phyloP scores from a whole-genome alignment of 768 basidiomycete genomes.

The Tylopilus vinaceipallidus region DNA sequence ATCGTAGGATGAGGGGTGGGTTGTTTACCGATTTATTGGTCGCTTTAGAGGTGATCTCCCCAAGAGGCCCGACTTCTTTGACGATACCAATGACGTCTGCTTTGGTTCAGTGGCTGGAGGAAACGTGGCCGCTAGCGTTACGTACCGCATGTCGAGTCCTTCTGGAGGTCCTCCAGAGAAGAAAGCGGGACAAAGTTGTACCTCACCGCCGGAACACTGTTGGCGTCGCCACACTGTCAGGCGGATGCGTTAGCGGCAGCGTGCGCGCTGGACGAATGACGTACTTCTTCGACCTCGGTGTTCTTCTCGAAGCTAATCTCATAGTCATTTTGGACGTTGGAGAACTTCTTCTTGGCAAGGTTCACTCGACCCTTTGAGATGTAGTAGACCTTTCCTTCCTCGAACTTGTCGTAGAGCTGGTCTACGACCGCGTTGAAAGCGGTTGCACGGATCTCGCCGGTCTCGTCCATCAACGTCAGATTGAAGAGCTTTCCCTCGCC shows the following conservation, averaged over 20 bases:
- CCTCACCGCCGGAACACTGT: constrained; percentile 74
- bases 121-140: constrained; percentile 7
- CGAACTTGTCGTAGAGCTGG: constrained; percentile 75
- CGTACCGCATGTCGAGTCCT: constrained; percentile 84
- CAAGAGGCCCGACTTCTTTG: constrained; percentile 68
- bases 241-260: constrained; percentile 5
- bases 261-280: constrained; percentile 14
- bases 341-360: constrained; percentile 96
- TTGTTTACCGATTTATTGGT: constrained; percentile 53
- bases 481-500: constrained; percentile 97
- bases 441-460: constrained; percentile 88
- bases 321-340: constrained; percentile 86
- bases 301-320: constrained; percentile 83
- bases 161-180: constrained; percentile 58
- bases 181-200: constrained; percentile 77
- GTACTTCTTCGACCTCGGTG: constrained; percentile 83
- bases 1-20: neutral
- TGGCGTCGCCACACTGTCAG: constrained; percentile 75
- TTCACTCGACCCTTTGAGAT: constrained; percentile 90
- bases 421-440: constrained; percentile 88
- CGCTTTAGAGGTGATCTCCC: constrained; percentile 73
- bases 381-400: constrained; percentile 92
- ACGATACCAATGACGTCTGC: constrained; percentile 87
- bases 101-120: neutral
- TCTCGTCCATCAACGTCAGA: constrained; percentile 91